These are phyloP conservation scores for Fraxinus excelsior DNA, from an alignment of 257 asterid genomes.

Conservation along the genomic window DNA sequence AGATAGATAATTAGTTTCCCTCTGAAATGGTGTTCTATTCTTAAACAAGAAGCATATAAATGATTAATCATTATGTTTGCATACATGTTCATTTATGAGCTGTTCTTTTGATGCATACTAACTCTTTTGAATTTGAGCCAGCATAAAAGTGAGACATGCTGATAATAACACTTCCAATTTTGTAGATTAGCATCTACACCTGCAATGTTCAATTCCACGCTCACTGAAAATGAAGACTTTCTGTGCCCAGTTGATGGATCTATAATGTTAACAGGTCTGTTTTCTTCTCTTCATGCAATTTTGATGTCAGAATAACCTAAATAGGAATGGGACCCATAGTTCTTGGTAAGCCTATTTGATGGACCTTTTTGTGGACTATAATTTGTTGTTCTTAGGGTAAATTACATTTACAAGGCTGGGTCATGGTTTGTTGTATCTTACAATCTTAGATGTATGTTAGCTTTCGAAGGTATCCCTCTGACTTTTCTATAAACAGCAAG, in stretches of 20 bases:
- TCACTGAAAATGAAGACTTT: slow-evolving; percentile 66
- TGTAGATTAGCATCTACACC: slow-evolving; percentile 97
- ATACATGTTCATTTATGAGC: background rate
- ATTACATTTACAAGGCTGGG: background rate
- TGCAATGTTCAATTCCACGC: slow-evolving; percentile 95
- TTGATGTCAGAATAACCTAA: slow-evolving; percentile 6
- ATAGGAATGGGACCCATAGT: slow-evolving; percentile 7
- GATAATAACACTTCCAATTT: slow-evolving; percentile 22
- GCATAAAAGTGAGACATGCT: slow-evolving; percentile 20
- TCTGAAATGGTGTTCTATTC: slow-evolving; percentile 2
- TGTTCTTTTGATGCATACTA: background rate
- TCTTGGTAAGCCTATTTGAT: background rate
- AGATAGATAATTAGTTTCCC: background rate
- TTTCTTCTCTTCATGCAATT: slow-evolving; percentile 15
- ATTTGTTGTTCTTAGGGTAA: slow-evolving; percentile 8
- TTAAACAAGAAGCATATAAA: background rate
- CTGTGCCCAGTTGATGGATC: slow-evolving; percentile 93
- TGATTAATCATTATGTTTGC: slow-evolving; percentile 10
- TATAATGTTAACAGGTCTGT: slow-evolving; percentile 88
- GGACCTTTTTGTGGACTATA: background rate
- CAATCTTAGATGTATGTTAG: slow-evolving; percentile 3
- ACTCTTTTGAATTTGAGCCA: slow-evolving; percentile 12
- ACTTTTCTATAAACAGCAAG: slow-evolving; percentile 71
- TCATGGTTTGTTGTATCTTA: background rate
- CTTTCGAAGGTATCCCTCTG: slow-evolving; percentile 17